Evolutionary conservation across 371 early-diverging fungal species (phyloP).

Genomic region (Mortierella sp.): DNA sequence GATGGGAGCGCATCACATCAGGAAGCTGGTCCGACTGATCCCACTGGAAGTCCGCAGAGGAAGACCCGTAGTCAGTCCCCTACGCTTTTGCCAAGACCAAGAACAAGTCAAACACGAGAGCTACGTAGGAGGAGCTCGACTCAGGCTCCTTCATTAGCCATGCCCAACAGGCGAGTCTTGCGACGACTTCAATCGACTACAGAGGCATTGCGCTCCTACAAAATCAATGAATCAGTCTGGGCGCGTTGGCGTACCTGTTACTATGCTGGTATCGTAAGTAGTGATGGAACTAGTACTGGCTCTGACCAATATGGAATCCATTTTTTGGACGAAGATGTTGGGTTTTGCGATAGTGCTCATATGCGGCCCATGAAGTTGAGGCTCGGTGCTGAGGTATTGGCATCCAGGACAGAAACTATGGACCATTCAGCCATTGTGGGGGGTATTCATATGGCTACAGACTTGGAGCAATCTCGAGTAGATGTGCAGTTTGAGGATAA

Average conservation of each 20-base stretch:
- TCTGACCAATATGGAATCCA: constrained; percentile 20
- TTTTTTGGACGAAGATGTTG: constrained; percentile 26
- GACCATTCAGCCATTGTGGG: constrained; percentile 26
- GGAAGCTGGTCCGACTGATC: neutral
- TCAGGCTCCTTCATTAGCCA: neutral
- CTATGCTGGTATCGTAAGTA: constrained; percentile 28
- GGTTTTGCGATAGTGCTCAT: neutral
- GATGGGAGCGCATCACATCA: neutral
- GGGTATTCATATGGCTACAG: constrained; percentile 25
- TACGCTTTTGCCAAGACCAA: constrained; percentile 7
- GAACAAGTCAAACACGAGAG: constrained; percentile 17
- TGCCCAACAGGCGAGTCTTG: constrained; percentile 20
- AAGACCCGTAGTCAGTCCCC: neutral
- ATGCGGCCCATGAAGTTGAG: constrained; percentile 47
- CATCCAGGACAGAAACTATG: constrained; percentile 12
- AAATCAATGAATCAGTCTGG: constrained; percentile 37
- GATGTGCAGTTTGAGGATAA: constrained; percentile 42
- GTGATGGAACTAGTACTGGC: neutral
- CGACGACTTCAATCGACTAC: constrained; percentile 22
- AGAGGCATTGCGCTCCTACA: constrained; percentile 27
- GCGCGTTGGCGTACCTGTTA: constrained; percentile 29
- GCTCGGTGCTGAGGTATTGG: constrained; percentile 35
- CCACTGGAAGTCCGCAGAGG: neutral
- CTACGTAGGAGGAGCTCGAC: constrained; percentile 20
- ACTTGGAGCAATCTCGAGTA: constrained; percentile 20